Base-by-base conservation (phyloP, 2,329 filamentous ascomycete species). In the Tolypocladium amazonense region DNA sequence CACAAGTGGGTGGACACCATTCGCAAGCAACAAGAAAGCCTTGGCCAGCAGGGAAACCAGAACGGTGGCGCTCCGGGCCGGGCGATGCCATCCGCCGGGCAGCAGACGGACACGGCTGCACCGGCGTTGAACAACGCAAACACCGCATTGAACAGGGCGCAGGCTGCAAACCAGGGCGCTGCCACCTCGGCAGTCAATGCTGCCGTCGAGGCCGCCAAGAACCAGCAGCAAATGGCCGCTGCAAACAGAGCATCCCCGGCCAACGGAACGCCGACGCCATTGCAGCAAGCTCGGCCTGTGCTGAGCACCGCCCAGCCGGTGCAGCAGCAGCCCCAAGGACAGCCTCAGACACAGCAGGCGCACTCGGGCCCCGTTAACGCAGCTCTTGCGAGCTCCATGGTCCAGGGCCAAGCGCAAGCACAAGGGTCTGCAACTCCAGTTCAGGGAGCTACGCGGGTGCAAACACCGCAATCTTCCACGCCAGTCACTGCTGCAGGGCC, bases 301-400 rank as follows among this genome's bases (percentile, higher is more conserved):
- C 64, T 67, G 56, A 64, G 61, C 37, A 61, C 68, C 56, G 56
- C 64, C 23, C 69, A 70, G 30, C 63, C 68, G 4, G 64, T 56
- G 27, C 65, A 65, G 55, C 68, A 68, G 27, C 67, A 65, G 53
- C 68, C 33, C 66, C 69, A 45, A 53, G 63, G 61, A 11, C 69
- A 64, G 37, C 60, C 60, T 30, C 66, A 65, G 41, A 59, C 63
- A n/a, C 61, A 73, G 58, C 72, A 68, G 47, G 69, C 68, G 53
- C 72, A 66, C 57, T 76, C 76, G 4, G 72, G 75, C 1, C 78
- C 81, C 11, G 73, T 81, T 54, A 83, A 83, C 62, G 78, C 80
- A 0, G 72, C 75, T 4, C 70, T 81, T 56, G 67, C 69, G 39
- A 64, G 66, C 43, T 72, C 77, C 4, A 69, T 73, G 15, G 71